Base-by-base conservation (phyloP, 306 rosid genomes). In the Lotus japonicus region DNA sequence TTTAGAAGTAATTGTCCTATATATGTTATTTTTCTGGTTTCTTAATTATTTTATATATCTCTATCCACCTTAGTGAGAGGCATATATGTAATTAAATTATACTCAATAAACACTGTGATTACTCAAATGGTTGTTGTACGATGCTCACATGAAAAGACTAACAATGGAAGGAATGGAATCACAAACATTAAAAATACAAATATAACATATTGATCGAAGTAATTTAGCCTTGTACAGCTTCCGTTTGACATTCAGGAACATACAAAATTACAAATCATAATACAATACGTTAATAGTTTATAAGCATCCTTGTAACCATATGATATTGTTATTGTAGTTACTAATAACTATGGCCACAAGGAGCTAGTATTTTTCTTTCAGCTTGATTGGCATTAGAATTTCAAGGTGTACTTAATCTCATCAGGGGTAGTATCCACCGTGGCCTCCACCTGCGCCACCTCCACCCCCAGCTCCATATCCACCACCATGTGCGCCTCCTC, bases 381-480 rank as follows among this genome's bases (percentile, higher is more conserved):
- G 42, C 64, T 18, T 21, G 3, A 21, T 21, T 0, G 49, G 5
- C 50, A 59, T 9, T 18, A 59, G 54, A 69, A n/a, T 19, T 53
- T 55, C 26, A 12, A 18, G 9, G 46, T 36, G 6, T 11, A 3
- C 31, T 26, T 26, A 26, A 26, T 26, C 31, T 26, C 4, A 26
- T 2, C n/a, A n/a, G n/a, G 31, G 31, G 4, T 26, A 26, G 31
- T 26, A 68, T 12, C 33, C 80, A 17, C 33, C 76, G 26, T n/a
- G n/a, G 0, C 73, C 73, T 1, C 13, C 63, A 13, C 71, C 75
- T 39, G 4, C 16, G 1, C 58, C 79, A 0, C 77, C 70, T 0
- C 70, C 69, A 2, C 68, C 75, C 1, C n/a, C 71, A 5, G n/a
- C 76, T 19, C 79, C 82, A 62, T 59, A 59, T 9, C 79, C 80